Evolutionary conservation across 2,329 filamentous ascomycete species (phyloP), one percentile per base, ranked within the genome.

Genomic region (Trichophyton verrucosum): DNA sequence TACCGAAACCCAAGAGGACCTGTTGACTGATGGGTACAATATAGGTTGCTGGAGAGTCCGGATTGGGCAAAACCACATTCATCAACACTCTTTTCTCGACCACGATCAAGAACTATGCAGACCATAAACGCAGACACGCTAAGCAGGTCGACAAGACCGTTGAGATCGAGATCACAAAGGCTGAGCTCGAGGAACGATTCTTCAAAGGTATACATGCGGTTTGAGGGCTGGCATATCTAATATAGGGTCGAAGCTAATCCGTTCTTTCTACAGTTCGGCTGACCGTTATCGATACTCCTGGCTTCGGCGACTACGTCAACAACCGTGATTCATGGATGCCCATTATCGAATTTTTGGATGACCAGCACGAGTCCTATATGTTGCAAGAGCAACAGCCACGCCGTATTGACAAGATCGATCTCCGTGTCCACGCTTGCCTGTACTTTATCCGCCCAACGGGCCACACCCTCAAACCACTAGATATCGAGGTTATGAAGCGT

Each of bases 311-410:
- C 84, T 99, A 99, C 74, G 94, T 99, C 76, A 99, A 99, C 87
- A 99, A 99, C 85, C 89, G 92, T 73, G 94, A 99, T 78, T 97
- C 94, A 65, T 99, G 94, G 94, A 95, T 96, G 84, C 94, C 94
- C 75, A 97, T 99, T 74, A 97, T 99, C 77, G 94, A 99, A 79
- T 99, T 99, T 82, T 83, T 99, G 71, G 94, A 99, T 78, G 94
- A 99, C 80, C 94, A 99, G 83, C 95, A 99, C 77, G 94, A 99
- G 82, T 99, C 94, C 42, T 99, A 99, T 80, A 99, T 99, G 94
- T 84, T 99, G 74, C 94, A 99, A 82, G 94, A 99, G 85, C 94
- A 99, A 79, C 94, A 99, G 80, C 94, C 95, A 69, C 90, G 90
- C 78, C 91, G 94, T 72, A 86, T 88, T 72, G 94, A 99, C 82